phyloP scores from a whole-genome alignment of 2,329 filamentous ascomycete genomes.

The Sodiomyces alkalinus region DNA sequence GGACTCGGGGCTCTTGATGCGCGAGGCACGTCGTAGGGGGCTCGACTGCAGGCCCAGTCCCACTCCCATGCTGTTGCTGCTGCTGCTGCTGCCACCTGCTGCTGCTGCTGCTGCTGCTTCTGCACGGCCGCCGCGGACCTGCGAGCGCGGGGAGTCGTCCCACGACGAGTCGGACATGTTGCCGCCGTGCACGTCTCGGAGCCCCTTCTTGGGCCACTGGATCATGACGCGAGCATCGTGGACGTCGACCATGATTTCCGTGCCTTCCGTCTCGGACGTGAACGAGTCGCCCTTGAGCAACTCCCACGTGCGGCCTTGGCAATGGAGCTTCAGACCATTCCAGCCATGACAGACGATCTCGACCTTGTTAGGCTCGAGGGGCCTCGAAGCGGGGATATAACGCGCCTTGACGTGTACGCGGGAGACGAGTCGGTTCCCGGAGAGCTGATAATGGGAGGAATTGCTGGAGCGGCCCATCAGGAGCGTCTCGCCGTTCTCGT shows the following conservation, averaged over 20 bases:
- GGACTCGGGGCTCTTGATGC: conserved; percentile 63
- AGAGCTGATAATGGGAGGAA: conserved; percentile 89
- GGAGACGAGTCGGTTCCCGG: conserved; percentile 82
- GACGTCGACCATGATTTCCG: conserved; percentile 89
- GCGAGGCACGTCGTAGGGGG: conserved; percentile 37
- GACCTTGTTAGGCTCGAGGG: conserved; percentile 59
- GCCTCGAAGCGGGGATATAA: conserved; percentile 56
- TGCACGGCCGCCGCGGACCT: conserved; percentile 12
- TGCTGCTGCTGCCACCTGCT: too few species aligned
- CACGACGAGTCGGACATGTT: conserved; percentile 53
- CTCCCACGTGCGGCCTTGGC: conserved; percentile 75
- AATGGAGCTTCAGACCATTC: conserved; percentile 91
- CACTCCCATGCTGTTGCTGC: conserved; percentile 19
- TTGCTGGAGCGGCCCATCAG: conserved; percentile 89
- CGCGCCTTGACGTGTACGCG: conserved; percentile 82
- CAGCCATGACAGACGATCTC: conserved; percentile 87
- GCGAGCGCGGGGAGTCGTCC: conserved; percentile 44
- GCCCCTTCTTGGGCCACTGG: conserved; percentile 59
- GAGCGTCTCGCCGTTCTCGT: conserved; percentile 64
- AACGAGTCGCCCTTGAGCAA: conserved; percentile 80
- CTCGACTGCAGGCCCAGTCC: conserved; percentile 50
- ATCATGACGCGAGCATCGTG: conserved; percentile 83
- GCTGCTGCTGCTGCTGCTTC: too few species aligned
- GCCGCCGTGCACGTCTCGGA: conserved; percentile 31
- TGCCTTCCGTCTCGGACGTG: conserved; percentile 72